A percentile compares a stretch with the other conserved stretches of the same genome.
Evolutionary conservation across 129 eudicot species (phyloP).

Genomic region (Pseudognaphalium luteoalbum): DNA sequence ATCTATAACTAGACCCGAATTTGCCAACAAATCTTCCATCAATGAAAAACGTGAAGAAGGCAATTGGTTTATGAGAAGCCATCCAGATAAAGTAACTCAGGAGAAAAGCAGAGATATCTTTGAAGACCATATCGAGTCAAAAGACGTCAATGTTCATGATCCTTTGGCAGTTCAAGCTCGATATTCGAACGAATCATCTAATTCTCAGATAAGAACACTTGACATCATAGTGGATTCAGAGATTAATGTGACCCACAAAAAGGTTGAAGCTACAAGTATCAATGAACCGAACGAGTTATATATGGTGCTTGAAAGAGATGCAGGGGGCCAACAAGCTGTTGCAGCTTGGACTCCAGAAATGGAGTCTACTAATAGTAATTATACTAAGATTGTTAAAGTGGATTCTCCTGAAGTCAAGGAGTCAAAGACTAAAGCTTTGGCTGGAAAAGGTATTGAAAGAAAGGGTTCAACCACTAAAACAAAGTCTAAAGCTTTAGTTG

Average conservation of each 20-base stretch:
- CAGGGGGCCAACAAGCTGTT: slow-evolving; percentile 43
- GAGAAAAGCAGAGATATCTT: slow-evolving; percentile 34
- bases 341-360: slow-evolving; percentile 66
- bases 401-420: slow-evolving; percentile 42
- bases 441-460: slow-evolving; percentile 27
- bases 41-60: slow-evolving; percentile 45
- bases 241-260: slow-evolving; percentile 27
- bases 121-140: slow-evolving; percentile 33
- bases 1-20: slow-evolving; percentile 27
- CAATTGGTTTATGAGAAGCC: slow-evolving; percentile 51
- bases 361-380: slow-evolving; percentile 39
- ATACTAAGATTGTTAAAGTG: slow-evolving; percentile 28
- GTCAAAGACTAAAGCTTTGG: slow-evolving; percentile 26
- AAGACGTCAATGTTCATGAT: slow-evolving; percentile 48
- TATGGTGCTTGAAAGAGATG: slow-evolving; percentile 60
- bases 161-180: slow-evolving; percentile 56
- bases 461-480: slow-evolving; percentile 40
- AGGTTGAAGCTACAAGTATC: slow-evolving; percentile 17
- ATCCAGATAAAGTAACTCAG: slow-evolving; percentile 32
- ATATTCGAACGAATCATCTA: slow-evolving; percentile 20
- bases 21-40: slow-evolving; percentile 36
- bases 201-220: slow-evolving; percentile 32
- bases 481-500: slow-evolving; percentile 47
- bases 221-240: slow-evolving; percentile 56
- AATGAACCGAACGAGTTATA: slow-evolving; percentile 65